A percentile compares a stretch with the other conserved stretches of the same genome.
These are phyloP conservation scores for Heliocybe sulcata DNA, from an alignment of 1,284 basidiomycete genomes.

Conservation along the genomic window DNA sequence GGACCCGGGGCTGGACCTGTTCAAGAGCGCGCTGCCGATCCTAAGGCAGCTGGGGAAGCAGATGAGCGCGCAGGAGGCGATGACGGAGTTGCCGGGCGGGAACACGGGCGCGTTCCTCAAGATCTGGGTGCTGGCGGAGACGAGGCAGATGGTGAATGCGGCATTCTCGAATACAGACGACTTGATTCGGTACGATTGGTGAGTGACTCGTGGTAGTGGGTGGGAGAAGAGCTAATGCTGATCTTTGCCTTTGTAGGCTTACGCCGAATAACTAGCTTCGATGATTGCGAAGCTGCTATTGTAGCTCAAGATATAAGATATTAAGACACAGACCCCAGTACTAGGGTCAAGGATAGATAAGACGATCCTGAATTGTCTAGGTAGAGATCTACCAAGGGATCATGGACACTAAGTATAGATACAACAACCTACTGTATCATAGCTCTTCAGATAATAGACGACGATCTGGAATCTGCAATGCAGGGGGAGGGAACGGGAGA, in stretches of 20 bases:
- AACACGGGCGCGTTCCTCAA: constrained; percentile 83
- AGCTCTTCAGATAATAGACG: background rate
- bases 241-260: constrained; percentile 16
- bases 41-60: constrained; percentile 82
- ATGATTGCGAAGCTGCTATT: background rate
- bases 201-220: too few relatives aligned
- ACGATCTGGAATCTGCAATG: background rate
- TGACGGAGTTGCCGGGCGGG: constrained; percentile 55
- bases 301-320: background rate
- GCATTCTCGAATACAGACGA: constrained; percentile 76
- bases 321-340: background rate
- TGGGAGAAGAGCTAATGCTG: background rate
- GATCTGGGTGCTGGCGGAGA: constrained; percentile 91
- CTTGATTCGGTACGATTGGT: constrained; percentile 73
- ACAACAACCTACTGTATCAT: background rate
- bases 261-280: constrained; percentile 17
- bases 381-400: background rate
- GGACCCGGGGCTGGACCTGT: constrained; percentile 89
- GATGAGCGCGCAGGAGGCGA: constrained; percentile 75
- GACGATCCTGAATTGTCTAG: background rate
- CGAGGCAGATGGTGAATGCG: constrained; percentile 75
- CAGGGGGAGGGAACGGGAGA: background rate
- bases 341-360: background rate
- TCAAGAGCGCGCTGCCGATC: constrained; percentile 90
- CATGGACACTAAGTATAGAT: background rate